phyloP scores from a whole-genome alignment of 352 stramenopile species.

The Pythium brachiatum region DNA sequence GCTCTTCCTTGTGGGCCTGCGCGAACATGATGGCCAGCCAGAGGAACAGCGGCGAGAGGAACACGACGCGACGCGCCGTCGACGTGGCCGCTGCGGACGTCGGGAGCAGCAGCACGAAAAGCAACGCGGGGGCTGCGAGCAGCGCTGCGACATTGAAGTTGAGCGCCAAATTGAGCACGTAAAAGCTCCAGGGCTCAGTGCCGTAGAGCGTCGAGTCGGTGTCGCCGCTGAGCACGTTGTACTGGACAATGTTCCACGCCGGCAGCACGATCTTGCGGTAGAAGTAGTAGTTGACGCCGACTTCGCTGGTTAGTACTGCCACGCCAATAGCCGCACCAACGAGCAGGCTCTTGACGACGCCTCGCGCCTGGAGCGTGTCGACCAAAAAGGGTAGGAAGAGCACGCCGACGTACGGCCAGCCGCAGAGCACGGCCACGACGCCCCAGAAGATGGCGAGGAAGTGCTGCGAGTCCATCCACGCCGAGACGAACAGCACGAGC shows the following conservation, averaged over 20 bases:
- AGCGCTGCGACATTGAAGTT: conserved; percentile 93
- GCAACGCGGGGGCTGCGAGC: conserved; percentile 50
- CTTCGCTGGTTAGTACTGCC: conserved; percentile 73
- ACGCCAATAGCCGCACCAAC: conserved; percentile 60
- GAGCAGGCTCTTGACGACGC: conserved; percentile 48
- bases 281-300: conserved; percentile 81
- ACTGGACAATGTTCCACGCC: conserved; percentile 93
- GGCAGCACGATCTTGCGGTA: conserved; percentile 76
- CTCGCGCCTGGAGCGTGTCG: conserved; percentile 58
- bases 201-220: conserved; percentile 98
- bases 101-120: conserved; percentile 37
- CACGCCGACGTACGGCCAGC: conserved; percentile 97
- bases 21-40: conserved; percentile 93
- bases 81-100: conserved; percentile 11
- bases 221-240: conserved; percentile 91
- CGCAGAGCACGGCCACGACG: conserved; percentile 90
- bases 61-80: conserved; percentile 27
- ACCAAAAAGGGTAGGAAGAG: conserved; percentile 95
- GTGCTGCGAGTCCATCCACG: conserved; percentile 81
- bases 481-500: conserved; percentile 68
- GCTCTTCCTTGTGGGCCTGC: conserved; percentile 98
- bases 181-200: conserved; percentile 93
- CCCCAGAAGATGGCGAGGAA: conserved; percentile 79
- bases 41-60: conserved; percentile 74
- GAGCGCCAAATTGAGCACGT: conserved; percentile 94